A percentile compares a stretch with the other conserved stretches of the same genome.
Evolutionary conservation across 495 filamentous ascomycete species (phyloP).

Genomic region (Hypoxylon trugodes): DNA sequence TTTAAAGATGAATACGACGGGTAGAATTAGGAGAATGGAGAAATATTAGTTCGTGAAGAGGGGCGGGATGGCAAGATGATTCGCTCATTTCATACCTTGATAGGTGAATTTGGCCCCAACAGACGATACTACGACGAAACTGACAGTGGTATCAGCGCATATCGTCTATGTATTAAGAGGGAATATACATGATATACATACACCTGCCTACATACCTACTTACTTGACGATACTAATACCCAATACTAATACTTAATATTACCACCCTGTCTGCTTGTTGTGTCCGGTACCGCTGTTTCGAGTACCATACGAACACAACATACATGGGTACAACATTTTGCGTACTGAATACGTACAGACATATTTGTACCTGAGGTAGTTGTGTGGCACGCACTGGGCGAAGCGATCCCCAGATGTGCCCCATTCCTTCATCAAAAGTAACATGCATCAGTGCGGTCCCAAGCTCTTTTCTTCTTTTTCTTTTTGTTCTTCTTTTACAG

Average conservation of each 20-base stretch:
- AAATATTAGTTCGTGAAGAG: slow-evolving; percentile 24
- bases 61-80: slow-evolving; percentile 29
- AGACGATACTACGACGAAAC: slow-evolving; percentile 19
- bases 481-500: slow-evolving; percentile 18
- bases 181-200: no score
- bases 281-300: slow-evolving; percentile 2
- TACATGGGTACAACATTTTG: no score
- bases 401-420: slow-evolving; percentile 30
- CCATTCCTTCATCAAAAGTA: slow-evolving; percentile 5
- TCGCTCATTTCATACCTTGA: slow-evolving; percentile 6
- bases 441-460: slow-evolving; percentile 2
- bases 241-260: no score
- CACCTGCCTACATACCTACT: no score
- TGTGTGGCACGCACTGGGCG: slow-evolving; percentile 19
- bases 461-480: no score
- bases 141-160: slow-evolving; percentile 24
- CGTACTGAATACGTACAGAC: no score
- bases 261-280: no score
- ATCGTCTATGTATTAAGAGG: no score
- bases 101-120: slow-evolving; percentile 10
- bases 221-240: no score
- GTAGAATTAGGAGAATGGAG: slow-evolving; percentile 2
- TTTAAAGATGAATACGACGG: slow-evolving; percentile 10
- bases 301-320: no score
- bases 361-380: no score